A percentile compares a stretch with the other conserved stretches of the same genome.
Evolutionary conservation across 208 protist genomes (phyloP).

Genomic region (Angomonas deanei): DNA sequence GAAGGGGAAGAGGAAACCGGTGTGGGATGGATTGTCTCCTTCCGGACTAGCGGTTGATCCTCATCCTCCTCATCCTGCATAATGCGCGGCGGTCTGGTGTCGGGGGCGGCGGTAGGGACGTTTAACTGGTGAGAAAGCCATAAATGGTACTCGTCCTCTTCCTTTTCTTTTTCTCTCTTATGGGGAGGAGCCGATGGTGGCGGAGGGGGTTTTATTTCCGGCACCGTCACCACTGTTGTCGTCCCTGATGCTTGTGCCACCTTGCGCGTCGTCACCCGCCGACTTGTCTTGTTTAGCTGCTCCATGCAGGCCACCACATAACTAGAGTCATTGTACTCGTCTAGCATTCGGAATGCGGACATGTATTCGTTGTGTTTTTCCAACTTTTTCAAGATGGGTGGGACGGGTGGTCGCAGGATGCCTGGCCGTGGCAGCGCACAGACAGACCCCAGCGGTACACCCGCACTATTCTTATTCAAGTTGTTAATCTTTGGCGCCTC

Average conservation of each 20-base stretch:
- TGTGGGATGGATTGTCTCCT: background rate
- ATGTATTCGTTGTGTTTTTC: no score
- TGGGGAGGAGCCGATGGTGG: background rate
- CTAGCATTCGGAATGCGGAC: background rate
- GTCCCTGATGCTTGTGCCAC: background rate
- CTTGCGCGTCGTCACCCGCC: no score
- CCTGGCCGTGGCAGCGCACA: no score
- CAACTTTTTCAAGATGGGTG: no score
- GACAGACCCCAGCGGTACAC: no score
- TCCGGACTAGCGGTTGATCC: background rate
- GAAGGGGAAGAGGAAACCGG: no score
- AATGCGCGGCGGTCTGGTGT: background rate
- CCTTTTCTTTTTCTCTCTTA: background rate
- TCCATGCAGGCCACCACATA: background rate
- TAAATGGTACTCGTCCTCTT: background rate
- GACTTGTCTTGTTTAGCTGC: no score
- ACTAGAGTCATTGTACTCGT: background rate
- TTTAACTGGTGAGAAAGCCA: no score
- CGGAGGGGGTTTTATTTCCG: no score
- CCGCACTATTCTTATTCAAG: no score
- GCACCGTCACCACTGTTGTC: background rate
- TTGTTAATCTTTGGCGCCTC: no score
- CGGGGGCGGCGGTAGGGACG: no score
- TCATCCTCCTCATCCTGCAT: background rate
- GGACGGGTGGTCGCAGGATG: background rate